Conservation (phyloP, 2,329 filamentous ascomycete species). For the Microdochium bolleyi region DNA sequence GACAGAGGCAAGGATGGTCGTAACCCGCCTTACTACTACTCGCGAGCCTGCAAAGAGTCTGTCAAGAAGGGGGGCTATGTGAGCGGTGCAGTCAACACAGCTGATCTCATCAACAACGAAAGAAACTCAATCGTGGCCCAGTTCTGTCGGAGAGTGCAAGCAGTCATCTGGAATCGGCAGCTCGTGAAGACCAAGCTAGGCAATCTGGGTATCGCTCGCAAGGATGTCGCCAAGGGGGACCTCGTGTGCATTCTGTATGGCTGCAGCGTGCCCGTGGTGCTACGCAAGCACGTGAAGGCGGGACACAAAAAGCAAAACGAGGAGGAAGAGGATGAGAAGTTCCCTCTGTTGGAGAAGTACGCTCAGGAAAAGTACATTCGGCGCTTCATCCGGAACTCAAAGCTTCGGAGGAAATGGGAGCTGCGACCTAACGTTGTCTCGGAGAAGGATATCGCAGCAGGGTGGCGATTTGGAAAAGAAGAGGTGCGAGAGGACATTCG, state of each 20-base stretch:
- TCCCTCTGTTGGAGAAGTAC: not conserved
- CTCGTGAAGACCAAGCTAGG: conserved; percentile 10
- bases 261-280: conserved; percentile 14
- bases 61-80: conserved; percentile 11
- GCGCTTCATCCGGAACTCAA: not conserved
- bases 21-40: conserved; percentile 16
- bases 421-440: not conserved
- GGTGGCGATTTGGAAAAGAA: not conserved
- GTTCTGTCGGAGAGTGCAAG: conserved; percentile 16
- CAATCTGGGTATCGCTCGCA: conserved; percentile 6
- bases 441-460: not conserved
- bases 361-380: not conserved
- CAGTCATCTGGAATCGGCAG: conserved; percentile 15
- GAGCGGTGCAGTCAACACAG: conserved; percentile 11
- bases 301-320: not conserved
- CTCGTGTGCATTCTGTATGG: conserved; percentile 13
- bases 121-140: conserved; percentile 16
- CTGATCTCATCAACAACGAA: conserved; percentile 15
- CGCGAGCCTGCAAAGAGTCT: conserved; percentile 14
- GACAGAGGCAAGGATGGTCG: conserved; percentile 13
- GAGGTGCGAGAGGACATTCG: not conserved
- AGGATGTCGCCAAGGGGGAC: conserved; percentile 8
- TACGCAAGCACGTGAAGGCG: conserved; percentile 1
- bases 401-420: not conserved
- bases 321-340: conserved; percentile 1